Percentiles rank a stretch among this genome's conserved stretches.
phyloP scores from a whole-genome alignment of 768 basidiomycete genomes.

The Leccinum truebloodii region DNA sequence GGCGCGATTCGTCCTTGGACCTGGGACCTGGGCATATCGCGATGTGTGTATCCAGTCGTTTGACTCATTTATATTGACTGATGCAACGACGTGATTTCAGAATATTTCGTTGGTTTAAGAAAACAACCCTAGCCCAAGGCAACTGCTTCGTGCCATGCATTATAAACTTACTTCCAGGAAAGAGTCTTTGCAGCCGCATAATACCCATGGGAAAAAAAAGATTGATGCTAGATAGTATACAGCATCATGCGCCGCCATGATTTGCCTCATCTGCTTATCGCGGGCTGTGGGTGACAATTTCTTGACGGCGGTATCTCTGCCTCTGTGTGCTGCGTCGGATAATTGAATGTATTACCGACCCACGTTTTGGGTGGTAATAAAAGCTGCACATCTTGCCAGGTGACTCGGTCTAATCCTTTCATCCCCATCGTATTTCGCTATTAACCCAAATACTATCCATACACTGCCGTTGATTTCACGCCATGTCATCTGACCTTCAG shows the following conservation, averaged over 20 bases:
- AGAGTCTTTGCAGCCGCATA: neutral
- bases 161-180: neutral
- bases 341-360: neutral
- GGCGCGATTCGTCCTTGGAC: too few relatives aligned
- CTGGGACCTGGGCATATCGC: too few relatives aligned
- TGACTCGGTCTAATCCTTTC: neutral
- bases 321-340: neutral
- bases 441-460: neutral
- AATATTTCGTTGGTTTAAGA: too few relatives aligned
- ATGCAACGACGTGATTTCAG: too few relatives aligned
- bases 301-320: neutral
- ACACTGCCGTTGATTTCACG: neutral
- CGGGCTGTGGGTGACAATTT: too few relatives aligned
- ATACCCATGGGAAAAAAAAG: too few relatives aligned
- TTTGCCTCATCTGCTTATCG: neutral
- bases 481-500: neutral
- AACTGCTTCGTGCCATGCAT: neutral
- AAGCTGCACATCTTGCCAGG: neutral
- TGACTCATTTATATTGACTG: too few relatives aligned
- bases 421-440: neutral
- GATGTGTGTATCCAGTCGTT: too few relatives aligned
- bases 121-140: too few relatives aligned
- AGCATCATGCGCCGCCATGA: neutral
- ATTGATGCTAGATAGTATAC: neutral
- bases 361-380: neutral